A percentile compares a stretch with the other conserved stretches of the same genome.
Evolutionary conservation across 2,329 filamentous ascomycete species (phyloP).

Genomic region (Dothidotthia symphoricarpi): DNA sequence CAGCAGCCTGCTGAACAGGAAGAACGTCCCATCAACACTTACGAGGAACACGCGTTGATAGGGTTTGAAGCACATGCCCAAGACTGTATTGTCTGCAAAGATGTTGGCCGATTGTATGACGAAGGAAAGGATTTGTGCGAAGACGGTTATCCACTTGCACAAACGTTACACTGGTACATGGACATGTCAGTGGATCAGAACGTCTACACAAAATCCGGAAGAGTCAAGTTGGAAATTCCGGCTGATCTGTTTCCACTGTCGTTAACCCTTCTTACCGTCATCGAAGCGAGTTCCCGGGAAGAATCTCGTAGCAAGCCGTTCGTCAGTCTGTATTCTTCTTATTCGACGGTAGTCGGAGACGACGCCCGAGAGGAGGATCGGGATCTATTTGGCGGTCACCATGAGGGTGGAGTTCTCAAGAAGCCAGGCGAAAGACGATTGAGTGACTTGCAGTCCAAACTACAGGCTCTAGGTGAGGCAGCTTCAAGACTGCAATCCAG

Average conservation of each 20-base stretch:
- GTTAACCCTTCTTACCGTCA: conserved; percentile 17
- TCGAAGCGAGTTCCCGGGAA: conserved; percentile 19
- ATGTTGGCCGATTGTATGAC: conserved; percentile 19
- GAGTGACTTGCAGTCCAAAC: conserved; percentile 10
- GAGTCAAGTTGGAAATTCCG: conserved; percentile 22
- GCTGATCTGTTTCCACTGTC: conserved; percentile 14
- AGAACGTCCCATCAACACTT: conserved; percentile 14
- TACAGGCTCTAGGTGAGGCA: conserved; percentile 10
- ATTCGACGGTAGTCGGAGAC: conserved; percentile 6
- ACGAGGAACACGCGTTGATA: conserved; percentile 21
- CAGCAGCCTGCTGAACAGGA: conserved; percentile 10
- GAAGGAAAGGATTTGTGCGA: conserved; percentile 20
- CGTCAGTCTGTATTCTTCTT: conserved; percentile 17
- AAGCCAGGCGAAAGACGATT: conserved; percentile 1
- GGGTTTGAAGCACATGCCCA: conserved; percentile 30
- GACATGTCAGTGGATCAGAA: conserved; percentile 22
- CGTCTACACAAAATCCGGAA: conserved; percentile 19
- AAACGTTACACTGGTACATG: conserved; percentile 19
- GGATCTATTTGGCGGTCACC: too few species aligned
- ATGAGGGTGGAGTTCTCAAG: not conserved
- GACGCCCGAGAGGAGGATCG: not conserved
- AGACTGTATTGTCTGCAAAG: conserved; percentile 22
- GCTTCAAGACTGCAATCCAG: not conserved
- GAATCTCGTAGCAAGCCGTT: conserved; percentile 17
- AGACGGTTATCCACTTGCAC: conserved; percentile 21